Evolutionary conservation across 2,329 filamentous ascomycete species (phyloP), one percentile per base, ranked within the genome.

Genomic region (Pseudocercospora vitis): DNA sequence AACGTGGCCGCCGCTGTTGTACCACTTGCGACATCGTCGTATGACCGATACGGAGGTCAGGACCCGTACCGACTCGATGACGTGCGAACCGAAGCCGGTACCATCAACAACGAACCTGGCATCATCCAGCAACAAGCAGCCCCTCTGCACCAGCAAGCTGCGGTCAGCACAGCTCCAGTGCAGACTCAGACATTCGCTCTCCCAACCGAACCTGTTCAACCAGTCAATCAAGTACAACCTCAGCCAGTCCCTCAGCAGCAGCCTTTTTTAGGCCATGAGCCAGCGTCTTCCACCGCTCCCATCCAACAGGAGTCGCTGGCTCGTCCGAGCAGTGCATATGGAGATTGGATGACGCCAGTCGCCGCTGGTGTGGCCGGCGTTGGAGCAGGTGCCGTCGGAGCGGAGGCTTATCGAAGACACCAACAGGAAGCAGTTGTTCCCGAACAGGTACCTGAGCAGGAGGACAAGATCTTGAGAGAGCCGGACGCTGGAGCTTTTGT

Each of bases 341-440:
- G 76, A 12, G 73, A 78, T 24, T 84, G 80, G 80, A 77, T 83
- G 71, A 76, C 73, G 18, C 77, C 78, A 28, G 73, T 71, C n/a
- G 75, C 74, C 9, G 68, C 57, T 4, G 70, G 67, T 31, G 68
- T 61, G 16, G 76, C 71, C 7, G 74, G 74, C 28, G 71, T 63
- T 26, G 74, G 74, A 37, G 75, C 72, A 24, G 73, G 73, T 6
- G 65, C 55, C 7, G 37, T 64, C 8, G 63, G 63, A n/a, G 48
- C 60, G 9, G 60, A 64, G 24, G 60, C 60, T 26, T 64, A 63
- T 31, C 55, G 53, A 11, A 56, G 55, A 24, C 58, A 63, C 24
- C 62, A 66, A 44, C 54, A 51, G 8, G 55, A 63, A 35, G 45
- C 35, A 4, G 33, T 23, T 19, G 56, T 56, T 26, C 42, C 48